Percentiles rank a stretch among this genome's conserved stretches.
phyloP scores from a whole-genome alignment of 2,329 filamentous ascomycete genomes.

The Fusarium foetens region DNA sequence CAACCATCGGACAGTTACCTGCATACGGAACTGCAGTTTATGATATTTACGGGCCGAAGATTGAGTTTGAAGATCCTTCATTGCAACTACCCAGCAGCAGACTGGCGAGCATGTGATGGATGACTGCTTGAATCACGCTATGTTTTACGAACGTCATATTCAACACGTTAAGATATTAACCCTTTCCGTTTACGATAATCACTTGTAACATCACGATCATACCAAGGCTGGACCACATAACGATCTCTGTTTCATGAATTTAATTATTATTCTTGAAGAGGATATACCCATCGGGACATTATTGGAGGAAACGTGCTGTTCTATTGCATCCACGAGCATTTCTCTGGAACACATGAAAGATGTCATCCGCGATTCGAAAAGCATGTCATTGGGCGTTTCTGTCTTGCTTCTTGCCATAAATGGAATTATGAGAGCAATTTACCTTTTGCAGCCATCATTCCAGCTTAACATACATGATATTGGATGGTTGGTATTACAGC shows the following conservation, averaged over 20 bases:
- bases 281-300: conserved; percentile 47
- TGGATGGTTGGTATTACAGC: conserved; percentile 6
- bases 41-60: conserved; percentile 64
- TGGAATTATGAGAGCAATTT: not conserved
- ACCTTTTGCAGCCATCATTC: conserved; percentile 6
- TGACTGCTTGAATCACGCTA: conserved; percentile 1
- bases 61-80: conserved; percentile 66
- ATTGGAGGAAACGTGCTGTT: conserved; percentile 41
- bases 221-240: conserved; percentile 38
- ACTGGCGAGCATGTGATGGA: conserved; percentile 63
- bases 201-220: conserved; percentile 42
- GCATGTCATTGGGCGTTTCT: conserved; percentile 31
- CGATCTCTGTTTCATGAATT: conserved; percentile 34
- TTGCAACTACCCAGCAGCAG: conserved; percentile 69
- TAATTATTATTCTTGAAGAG: conserved; percentile 40
- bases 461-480: conserved; percentile 4
- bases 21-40: conserved; percentile 62
- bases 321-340: conserved; percentile 12
- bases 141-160: conserved; percentile 28
- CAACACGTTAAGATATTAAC: conserved; percentile 13
- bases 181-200: conserved; percentile 24
- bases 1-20: conserved; percentile 63
- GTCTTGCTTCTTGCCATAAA: not conserved
- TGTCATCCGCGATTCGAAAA: conserved; percentile 18
- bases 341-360: conserved; percentile 26